Percentiles rank a stretch among this genome's conserved stretches.
phyloP scores from a whole-genome alignment of 1,139 yeast genomes.

The Debaryomyces udenii region DNA sequence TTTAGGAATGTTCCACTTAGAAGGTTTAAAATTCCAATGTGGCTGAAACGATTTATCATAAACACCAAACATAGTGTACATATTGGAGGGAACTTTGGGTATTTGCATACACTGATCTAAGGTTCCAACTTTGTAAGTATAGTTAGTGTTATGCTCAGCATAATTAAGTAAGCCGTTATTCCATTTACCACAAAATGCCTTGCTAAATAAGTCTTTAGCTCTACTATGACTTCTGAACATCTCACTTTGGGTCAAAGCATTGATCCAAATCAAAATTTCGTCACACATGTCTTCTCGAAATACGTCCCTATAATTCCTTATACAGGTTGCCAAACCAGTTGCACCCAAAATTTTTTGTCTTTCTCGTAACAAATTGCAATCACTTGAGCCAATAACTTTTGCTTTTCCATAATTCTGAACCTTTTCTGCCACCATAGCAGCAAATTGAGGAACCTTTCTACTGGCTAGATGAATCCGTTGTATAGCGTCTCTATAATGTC shows the following conservation, averaged over 20 bases:
- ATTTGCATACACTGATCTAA: slow-evolving; percentile 35
- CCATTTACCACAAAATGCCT: slow-evolving; percentile 60
- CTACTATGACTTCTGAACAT: slow-evolving; percentile 52
- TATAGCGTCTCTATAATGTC: slow-evolving; percentile 75
- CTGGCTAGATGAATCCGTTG: slow-evolving; percentile 68
- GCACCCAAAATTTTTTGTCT: slow-evolving; percentile 56
- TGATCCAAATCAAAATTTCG: slow-evolving; percentile 67
- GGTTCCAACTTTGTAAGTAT: slow-evolving; percentile 34
- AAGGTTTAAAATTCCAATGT: slow-evolving; percentile 43
- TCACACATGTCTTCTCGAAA: slow-evolving; percentile 84
- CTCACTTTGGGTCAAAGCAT: slow-evolving; percentile 59
- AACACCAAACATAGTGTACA: slow-evolving; percentile 8
- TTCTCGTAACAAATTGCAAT: slow-evolving; percentile 52
- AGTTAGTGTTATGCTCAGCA: slow-evolving; percentile 14
- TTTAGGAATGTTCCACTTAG: slow-evolving; percentile 46
- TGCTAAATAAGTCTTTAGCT: slow-evolving; percentile 56
- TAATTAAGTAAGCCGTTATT: slow-evolving; percentile 40
- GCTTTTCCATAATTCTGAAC: slow-evolving; percentile 73
- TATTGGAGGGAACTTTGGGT: slow-evolving; percentile 33
- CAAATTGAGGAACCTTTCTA: slow-evolving; percentile 65
- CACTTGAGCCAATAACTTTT: slow-evolving; percentile 59
- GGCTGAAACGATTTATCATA: slow-evolving; percentile 13
- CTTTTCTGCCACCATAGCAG: slow-evolving; percentile 69
- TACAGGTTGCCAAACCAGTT: slow-evolving; percentile 69
- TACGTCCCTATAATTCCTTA: slow-evolving; percentile 67